Conservation (phyloP, 768 basidiomycete species). For the Gymnopilus dilepis region DNA sequence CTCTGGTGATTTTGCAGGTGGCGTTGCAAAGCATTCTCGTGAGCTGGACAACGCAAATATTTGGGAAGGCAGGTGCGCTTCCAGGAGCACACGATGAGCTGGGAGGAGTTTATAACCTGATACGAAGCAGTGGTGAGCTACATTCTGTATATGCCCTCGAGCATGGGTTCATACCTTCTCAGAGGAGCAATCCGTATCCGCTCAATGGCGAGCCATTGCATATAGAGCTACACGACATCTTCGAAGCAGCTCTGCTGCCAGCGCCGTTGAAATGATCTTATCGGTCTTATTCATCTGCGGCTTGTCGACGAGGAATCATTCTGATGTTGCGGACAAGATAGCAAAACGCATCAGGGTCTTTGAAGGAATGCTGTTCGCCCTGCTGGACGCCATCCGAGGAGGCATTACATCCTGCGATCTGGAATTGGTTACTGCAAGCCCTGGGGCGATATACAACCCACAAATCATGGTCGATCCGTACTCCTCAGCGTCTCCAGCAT, state of each 20-base stretch:
- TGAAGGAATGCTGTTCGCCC: conserved; percentile 5
- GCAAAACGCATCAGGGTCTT: not conserved
- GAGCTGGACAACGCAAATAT: conserved; percentile 1
- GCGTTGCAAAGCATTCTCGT: conserved; percentile 12
- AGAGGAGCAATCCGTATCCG: conserved; percentile 10
- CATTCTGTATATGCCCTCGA: not conserved
- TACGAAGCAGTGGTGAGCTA: conserved; percentile 1
- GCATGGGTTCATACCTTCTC: not conserved
- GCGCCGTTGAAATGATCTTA: not conserved
- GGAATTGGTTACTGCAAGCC: conserved; percentile 1
- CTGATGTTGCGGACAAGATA: not conserved
- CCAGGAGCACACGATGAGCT: not conserved
- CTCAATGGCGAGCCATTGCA: conserved; percentile 19
- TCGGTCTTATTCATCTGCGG: conserved; percentile 13
- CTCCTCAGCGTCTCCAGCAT: not conserved
- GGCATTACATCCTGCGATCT: conserved; percentile 17
- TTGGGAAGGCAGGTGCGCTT: conserved; percentile 1
- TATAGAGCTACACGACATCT: not conserved
- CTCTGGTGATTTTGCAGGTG: conserved; percentile 11
- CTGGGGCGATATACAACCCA: not conserved
- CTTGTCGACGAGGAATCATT: not conserved
- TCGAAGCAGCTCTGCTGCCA: not conserved
- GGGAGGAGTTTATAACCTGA: not conserved
- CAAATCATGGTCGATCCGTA: conserved; percentile 11
- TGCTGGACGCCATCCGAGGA: not conserved